Base-by-base conservation (phyloP, 2,329 filamentous ascomycete genomes). In the Paraphoma sp. region DNA sequence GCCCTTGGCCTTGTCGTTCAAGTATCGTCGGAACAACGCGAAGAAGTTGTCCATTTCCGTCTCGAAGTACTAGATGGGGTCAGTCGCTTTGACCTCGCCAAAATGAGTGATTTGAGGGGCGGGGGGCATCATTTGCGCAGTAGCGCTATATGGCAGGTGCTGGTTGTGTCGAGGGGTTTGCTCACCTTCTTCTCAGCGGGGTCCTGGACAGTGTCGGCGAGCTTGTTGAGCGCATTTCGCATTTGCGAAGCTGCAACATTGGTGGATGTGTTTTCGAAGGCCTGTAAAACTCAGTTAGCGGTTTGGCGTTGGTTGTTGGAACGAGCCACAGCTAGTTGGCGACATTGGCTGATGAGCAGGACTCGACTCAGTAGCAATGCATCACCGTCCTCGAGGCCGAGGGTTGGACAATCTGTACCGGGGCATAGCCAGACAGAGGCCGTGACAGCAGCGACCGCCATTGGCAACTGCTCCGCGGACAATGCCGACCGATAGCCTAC, bases 41-140 rank as follows among this genome's bases (percentile, higher is more conserved):
- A 99, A 99, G 86, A 99, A 99, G 88, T 99, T 99, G 87, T 99
- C 95, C 93, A 97, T 98, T 83, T 99, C 94, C 4, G 93, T 96
- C 83, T 98, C 94, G 80, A 98, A 98, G 67, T 96, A 88, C 91
- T 92, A 67, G 68, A 23, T 46, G 41, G 11, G 45, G 63, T 73
- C 53, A 73, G 60, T 36, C 14, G 33, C 33, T 36, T 36, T 6
- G 14, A 36, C 14, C 14, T 7, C 33, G 9, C 33, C 33, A 36
- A 10, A 36, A 23, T 5, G 2, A 5, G 23, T 23, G 23, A 23
- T 23, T 23, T 5, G 23, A 23, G 23, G 23, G 23, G 23, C 23
- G 23, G 2, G 5, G 23, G 23, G 23, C 23, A 23, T 5, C 2
- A 23, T 23, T 5, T 23, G 23, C 23, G 23, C 23, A 23, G 23